Conservation (phyloP, 768 basidiomycete genomes). For the Amanita fuliginea region DNA sequence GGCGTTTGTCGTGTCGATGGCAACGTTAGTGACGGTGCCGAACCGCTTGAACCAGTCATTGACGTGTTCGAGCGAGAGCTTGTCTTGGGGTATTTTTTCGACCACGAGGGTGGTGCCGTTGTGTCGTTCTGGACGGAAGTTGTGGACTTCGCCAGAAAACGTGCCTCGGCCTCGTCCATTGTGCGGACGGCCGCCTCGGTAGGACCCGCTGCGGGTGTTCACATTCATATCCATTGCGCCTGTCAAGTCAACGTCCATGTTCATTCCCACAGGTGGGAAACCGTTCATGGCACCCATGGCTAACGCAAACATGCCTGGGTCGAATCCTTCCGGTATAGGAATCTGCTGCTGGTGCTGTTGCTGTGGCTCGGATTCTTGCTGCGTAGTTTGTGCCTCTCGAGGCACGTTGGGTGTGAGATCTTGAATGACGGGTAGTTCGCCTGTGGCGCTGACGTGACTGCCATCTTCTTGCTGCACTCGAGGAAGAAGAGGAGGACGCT, state of each 20-base stretch:
- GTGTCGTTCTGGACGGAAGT: conserved; percentile 55
- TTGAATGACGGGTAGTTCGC: conserved; percentile 77
- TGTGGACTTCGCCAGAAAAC: conserved; percentile 56
- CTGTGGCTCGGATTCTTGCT: conserved; percentile 17
- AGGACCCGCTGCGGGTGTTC: conserved; percentile 13
- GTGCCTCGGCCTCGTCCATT: conserved; percentile 34
- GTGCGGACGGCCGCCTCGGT: conserved; percentile 28
- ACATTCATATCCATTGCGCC: background rate
- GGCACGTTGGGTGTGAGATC: conserved; percentile 53
- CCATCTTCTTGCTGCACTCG: conserved; percentile 45
- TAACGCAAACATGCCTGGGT: conserved; percentile 7
- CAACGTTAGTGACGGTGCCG: conserved; percentile 87
- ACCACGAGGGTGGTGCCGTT: conserved; percentile 81
- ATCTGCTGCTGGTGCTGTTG: conserved; percentile 6
- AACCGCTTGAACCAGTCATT: conserved; percentile 89
- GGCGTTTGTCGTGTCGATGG: conserved; percentile 60
- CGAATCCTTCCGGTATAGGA: conserved; percentile 7
- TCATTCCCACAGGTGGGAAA: conserved; percentile 7
- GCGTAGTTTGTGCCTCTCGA: conserved; percentile 14
- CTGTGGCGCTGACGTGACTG: conserved; percentile 35
- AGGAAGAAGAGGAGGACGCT: conserved; percentile 47
- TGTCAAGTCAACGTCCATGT: conserved; percentile 17
- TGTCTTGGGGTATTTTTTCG: conserved; percentile 86
- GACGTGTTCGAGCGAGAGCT: conserved; percentile 66
- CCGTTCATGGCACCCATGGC: conserved; percentile 8